Evolutionary conservation across 2,329 filamentous ascomycete genomes (phyloP).

Genomic region (Colletotrichum gloeosporioides): DNA sequence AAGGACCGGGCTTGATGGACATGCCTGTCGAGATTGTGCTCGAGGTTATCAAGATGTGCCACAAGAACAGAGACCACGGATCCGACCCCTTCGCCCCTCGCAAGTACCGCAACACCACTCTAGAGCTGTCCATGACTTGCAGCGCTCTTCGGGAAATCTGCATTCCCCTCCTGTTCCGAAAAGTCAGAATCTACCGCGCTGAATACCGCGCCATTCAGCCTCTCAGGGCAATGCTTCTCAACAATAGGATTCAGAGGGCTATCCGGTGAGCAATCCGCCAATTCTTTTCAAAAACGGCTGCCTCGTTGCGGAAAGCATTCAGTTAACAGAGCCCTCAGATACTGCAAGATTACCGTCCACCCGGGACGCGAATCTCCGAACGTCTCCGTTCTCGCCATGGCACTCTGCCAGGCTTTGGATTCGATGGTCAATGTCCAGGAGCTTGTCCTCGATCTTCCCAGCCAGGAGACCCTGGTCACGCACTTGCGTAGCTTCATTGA

Average conservation of each 20-base stretch:
- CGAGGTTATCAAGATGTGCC: not conserved
- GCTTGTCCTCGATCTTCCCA: not conserved
- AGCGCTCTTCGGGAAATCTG: not conserved
- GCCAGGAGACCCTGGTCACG: not conserved
- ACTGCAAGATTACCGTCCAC: not conserved
- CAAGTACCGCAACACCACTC: not conserved
- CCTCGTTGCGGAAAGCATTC: too few species aligned
- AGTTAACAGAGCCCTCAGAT: not conserved
- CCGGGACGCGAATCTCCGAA: not conserved
- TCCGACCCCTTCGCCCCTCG: not conserved
- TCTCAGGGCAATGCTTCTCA: not conserved
- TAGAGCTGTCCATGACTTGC: not conserved
- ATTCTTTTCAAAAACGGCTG: not conserved
- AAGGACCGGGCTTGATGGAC: not conserved
- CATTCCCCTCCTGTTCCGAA: fast-evolving
- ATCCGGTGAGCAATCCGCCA: not conserved
- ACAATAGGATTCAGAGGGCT: not conserved
- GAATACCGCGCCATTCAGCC: not conserved
- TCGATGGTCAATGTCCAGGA: not conserved
- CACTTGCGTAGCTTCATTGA: not conserved
- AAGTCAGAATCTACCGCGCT: not conserved
- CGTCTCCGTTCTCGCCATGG: not conserved
- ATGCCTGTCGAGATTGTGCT: not conserved
- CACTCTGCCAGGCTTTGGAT: not conserved
- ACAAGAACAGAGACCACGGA: not conserved